phyloP scores from a whole-genome alignment of 139 green algal genomes.

The Tetratostichococcus sp. region DNA sequence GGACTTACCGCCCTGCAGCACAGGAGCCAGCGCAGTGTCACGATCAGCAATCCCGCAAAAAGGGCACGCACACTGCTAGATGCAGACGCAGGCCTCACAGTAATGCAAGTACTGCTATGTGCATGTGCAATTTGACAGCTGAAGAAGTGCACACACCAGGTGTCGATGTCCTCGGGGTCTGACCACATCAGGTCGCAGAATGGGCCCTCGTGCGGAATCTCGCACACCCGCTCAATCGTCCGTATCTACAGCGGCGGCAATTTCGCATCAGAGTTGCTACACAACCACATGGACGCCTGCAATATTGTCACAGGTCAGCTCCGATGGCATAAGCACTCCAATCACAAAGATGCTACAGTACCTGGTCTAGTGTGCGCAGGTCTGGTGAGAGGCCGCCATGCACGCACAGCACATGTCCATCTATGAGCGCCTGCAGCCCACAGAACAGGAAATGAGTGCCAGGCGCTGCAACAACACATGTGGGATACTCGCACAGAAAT shows the following conservation, averaged over 20 bases:
- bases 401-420: constrained; percentile 93
- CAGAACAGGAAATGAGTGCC: too few relatives aligned
- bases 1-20: constrained; percentile 67
- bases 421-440: constrained; percentile 83
- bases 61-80: too few relatives aligned
- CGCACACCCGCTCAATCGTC: constrained; percentile 93
- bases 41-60: too few relatives aligned
- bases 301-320: too few relatives aligned
- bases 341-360: constrained; percentile 23
- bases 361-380: constrained; percentile 94
- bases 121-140: too few relatives aligned
- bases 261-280: not conserved
- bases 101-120: too few relatives aligned
- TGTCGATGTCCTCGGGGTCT: constrained; percentile 98
- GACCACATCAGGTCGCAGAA: constrained; percentile 99
- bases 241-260: constrained; percentile 66
- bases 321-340: too few relatives aligned
- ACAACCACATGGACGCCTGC: too few relatives aligned
- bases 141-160: too few relatives aligned
- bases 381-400: constrained; percentile 96
- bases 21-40: not conserved
- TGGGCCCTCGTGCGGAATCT: constrained; percentile 96
- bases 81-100: too few relatives aligned
- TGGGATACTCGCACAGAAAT: too few relatives aligned
- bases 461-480: too few relatives aligned